Evolutionary conservation across 2,329 filamentous ascomycete species (phyloP).

Genomic region (Bipolaris zeicola): DNA sequence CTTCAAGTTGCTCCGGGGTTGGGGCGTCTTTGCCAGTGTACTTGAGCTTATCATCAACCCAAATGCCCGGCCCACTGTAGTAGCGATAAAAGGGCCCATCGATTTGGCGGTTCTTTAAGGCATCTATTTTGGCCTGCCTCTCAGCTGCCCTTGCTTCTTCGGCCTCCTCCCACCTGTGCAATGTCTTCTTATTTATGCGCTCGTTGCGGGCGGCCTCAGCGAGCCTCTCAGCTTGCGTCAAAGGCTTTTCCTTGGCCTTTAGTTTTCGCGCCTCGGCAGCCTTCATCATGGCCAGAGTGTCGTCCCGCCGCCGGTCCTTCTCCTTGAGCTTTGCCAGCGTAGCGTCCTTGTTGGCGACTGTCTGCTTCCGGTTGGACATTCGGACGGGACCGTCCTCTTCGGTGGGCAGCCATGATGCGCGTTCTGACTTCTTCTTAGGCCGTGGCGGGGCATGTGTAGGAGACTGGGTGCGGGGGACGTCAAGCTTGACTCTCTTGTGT

Average conservation of each 20-base stretch:
- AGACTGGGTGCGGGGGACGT: conserved; percentile 49
- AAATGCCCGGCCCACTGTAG: conserved; percentile 90
- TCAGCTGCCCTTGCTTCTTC: conserved; percentile 89
- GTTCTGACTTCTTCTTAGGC: conserved; percentile 71
- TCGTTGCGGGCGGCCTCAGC: conserved; percentile 83
- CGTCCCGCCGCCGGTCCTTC: conserved; percentile 71
- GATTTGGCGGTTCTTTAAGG: conserved; percentile 82
- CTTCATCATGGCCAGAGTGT: conserved; percentile 70
- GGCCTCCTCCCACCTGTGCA: conserved; percentile 92
- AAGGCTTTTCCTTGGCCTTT: conserved; percentile 74
- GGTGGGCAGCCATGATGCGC: conserved; percentile 71
- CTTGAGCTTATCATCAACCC: conserved; percentile 75
- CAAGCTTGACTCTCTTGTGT: conserved; percentile 46
- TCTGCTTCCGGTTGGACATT: conserved; percentile 66
- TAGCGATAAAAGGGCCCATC: conserved; percentile 88
- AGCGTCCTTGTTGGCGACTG: conserved; percentile 63
- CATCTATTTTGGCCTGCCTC: conserved; percentile 79
- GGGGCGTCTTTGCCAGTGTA: conserved; percentile 62
- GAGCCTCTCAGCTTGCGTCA: conserved; percentile 87
- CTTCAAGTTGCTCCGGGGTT: conserved; percentile 43
- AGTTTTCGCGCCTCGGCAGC: conserved; percentile 67
- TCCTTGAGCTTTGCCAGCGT: conserved; percentile 74
- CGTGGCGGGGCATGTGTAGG: conserved; percentile 54
- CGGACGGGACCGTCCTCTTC: conserved; percentile 65
- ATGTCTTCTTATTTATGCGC: conserved; percentile 82